A percentile compares a stretch with the other conserved stretches of the same genome.
phyloP scores from a whole-genome alignment of 768 basidiomycete genomes.

The Sistotremastrum niveocremeum region DNA sequence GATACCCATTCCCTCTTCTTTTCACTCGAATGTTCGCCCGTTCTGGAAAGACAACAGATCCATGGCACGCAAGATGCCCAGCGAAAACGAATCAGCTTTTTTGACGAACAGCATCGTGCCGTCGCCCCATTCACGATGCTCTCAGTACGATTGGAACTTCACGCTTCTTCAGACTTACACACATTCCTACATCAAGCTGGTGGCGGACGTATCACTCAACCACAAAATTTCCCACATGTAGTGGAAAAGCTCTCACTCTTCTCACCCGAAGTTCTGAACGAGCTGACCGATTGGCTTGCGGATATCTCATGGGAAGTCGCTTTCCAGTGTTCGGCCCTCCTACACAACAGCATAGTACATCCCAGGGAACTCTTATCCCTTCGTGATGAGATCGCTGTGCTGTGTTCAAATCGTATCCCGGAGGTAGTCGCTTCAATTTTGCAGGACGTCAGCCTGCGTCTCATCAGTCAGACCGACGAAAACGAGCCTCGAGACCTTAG shows the following conservation, averaged over 20 bases:
- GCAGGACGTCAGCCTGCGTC: no score
- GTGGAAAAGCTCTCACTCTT: constrained; percentile 33
- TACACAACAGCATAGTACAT: constrained; percentile 29
- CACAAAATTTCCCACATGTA: constrained; percentile 20
- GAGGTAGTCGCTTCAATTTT: no score
- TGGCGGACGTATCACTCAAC: constrained; percentile 20
- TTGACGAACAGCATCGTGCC: constrained; percentile 20
- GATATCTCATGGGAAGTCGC: constrained; percentile 36
- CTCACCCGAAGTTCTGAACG: constrained; percentile 19
- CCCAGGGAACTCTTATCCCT: constrained; percentile 35
- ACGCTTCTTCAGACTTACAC: constrained; percentile 17
- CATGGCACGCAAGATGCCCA: not conserved
- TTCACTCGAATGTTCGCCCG: constrained; percentile 16
- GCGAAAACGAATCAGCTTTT: not conserved
- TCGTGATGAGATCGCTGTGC: constrained; percentile 19
- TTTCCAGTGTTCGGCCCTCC: constrained; percentile 41
- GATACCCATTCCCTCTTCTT: constrained; percentile 26
- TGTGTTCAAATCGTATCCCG: constrained; percentile 5
- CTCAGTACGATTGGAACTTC: constrained; percentile 37
- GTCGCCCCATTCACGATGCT: constrained; percentile 41
- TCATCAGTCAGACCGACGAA: no score
- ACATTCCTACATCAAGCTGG: constrained; percentile 27
- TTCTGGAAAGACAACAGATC: not conserved
- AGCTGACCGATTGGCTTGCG: constrained; percentile 21
- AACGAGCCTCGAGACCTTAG: no score